phyloP scores from a whole-genome alignment of 2,329 filamentous ascomycete species.

The Pseudogymnoascus verrucosus region DNA sequence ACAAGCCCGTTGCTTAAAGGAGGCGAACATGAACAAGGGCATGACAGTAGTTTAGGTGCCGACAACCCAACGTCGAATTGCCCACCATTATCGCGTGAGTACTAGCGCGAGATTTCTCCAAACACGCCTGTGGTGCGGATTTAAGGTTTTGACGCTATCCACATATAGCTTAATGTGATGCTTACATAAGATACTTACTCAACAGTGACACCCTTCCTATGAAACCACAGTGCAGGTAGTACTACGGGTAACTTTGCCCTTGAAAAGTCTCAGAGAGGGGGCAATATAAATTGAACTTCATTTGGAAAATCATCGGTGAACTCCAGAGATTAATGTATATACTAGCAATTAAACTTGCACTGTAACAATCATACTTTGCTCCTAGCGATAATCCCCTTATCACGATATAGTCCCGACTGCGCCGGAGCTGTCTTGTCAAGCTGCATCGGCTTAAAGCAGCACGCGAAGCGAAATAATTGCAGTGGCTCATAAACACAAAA shows the following conservation, averaged over 20 bases:
- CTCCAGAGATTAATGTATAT: background rate
- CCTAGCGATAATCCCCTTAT: background rate
- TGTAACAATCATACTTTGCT: background rate
- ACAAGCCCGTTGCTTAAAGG: conserved; percentile 5
- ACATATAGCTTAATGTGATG: background rate
- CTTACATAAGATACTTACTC: background rate
- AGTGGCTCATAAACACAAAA: conserved; percentile 4
- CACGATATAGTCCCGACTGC: background rate
- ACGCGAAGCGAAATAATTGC: background rate
- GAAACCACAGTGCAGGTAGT: background rate
- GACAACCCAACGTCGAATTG: conserved; percentile 7
- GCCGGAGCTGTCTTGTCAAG: conserved; percentile 1
- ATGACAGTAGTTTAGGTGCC: background rate
- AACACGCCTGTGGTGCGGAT: conserved; percentile 2
- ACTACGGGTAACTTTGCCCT: background rate
- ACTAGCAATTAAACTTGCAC: background rate
- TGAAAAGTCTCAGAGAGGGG: background rate
- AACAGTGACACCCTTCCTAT: background rate
- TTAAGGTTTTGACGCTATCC: conserved; percentile 4
- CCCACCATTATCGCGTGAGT: conserved; percentile 5
- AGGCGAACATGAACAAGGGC: conserved; percentile 1
- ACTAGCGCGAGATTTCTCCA: background rate
- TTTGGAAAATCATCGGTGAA: background rate
- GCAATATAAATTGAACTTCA: background rate
- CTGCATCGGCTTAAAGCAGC: conserved; percentile 3